Evolutionary conservation across 352 stramenopile genomes (phyloP), one percentile per base, ranked within the genome.

Genomic region (Thalassiosira mediterranea): DNA sequence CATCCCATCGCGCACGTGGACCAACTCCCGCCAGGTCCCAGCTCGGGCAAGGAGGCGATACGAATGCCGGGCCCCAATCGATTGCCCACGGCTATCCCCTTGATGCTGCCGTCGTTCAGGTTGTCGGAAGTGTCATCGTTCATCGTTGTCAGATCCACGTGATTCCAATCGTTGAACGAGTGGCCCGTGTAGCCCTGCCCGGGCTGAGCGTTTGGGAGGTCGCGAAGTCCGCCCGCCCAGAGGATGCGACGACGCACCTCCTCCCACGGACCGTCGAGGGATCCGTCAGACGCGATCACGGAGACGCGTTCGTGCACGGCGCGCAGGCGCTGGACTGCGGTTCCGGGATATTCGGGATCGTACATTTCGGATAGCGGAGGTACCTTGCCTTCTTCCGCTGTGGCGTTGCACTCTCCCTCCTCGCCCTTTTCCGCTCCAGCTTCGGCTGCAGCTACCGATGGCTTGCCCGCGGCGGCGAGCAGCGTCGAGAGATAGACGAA

Each of bases 131-230:
- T 68, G 17, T 87, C 46, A 61, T 89, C 86, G 29, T 81, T 73
- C 88, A 95, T 95, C 8, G 80, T 88, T 4, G 87, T 93, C 29
- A 93, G 71, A 72, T 94, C 89, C 7, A 91, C 87, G 53, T 94
- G 89, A 70, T 94, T 94, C 47, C 76, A 93, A 72, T 94, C 89
- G 51, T 93, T 93, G 66, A 94, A 94, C 0, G 67, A 79, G 66
- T 94, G 89, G 3, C 90, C 90, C 23, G 90, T 95, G 61, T 95
- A 95, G 31, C 88, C 88, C 58, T 87, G 54, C 44, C 88, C 88
- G 13, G 88, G 88, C 37, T 61, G 47, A 3, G 76, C 76, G 68
- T 88, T 26, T 10, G 71, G 61, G 1, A 94, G 57, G 81, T 93
- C 87, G 32, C 65, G 54, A 3, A 94, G 57, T 38, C 89, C 89